phyloP scores from a whole-genome alignment of 805 yeast species.

The Saccharomycopsis vini region DNA sequence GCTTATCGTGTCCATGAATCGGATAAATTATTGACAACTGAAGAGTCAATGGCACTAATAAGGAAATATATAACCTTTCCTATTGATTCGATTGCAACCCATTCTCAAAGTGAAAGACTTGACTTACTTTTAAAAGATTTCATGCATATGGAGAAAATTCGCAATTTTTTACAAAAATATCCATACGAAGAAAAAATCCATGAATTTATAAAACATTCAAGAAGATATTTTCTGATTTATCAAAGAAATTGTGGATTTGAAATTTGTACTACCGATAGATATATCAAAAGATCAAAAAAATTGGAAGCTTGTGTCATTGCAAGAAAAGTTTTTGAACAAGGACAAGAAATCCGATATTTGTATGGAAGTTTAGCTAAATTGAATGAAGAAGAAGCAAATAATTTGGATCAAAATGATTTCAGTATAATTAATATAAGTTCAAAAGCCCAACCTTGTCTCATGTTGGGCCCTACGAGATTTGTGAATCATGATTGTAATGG shows the following conservation, averaged over 20 bases:
- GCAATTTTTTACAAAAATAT: constrained; percentile 23
- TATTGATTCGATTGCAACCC: not conserved
- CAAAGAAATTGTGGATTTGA: constrained; percentile 33
- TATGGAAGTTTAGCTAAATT: constrained; percentile 32
- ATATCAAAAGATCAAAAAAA: constrained; percentile 20
- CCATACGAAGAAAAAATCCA: constrained; percentile 19
- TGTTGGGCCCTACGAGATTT: constrained; percentile 42
- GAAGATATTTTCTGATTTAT: constrained; percentile 30
- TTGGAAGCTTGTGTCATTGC: constrained; percentile 33
- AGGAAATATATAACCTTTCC: constrained; percentile 15
- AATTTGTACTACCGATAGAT: constrained; percentile 35
- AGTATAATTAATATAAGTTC: constrained; percentile 34
- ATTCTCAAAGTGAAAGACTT: constrained; percentile 13
- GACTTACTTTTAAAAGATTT: constrained; percentile 24
- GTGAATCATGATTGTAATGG: constrained; percentile 41
- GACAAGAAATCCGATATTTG: constrained; percentile 28
- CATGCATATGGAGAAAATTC: constrained; percentile 22
- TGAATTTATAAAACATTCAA: constrained; percentile 31
- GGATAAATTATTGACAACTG: constrained; percentile 12
- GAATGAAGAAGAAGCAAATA: constrained; percentile 27
- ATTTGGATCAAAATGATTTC: constrained; percentile 31
- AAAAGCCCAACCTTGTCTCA: constrained; percentile 28
- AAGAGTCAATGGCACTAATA: constrained; percentile 8
- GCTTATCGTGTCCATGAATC: constrained; percentile 9
- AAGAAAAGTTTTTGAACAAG: constrained; percentile 23